Conservation (phyloP, 768 basidiomycete species). For the Gyrodon lividus region DNA sequence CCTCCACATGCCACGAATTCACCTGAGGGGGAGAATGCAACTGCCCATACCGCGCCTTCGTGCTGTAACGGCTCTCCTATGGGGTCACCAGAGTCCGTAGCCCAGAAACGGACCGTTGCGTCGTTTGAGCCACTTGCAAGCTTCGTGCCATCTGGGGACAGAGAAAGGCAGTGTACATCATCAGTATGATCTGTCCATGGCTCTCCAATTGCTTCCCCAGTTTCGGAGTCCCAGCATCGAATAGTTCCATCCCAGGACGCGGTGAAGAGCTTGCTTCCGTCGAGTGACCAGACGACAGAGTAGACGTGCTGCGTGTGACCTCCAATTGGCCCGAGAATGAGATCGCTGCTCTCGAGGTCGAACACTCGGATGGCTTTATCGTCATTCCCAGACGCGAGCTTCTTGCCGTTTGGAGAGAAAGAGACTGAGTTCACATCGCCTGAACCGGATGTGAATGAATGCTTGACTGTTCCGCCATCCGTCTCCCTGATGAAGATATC, state of each 20-base stretch:
- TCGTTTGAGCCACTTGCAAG: not conserved
- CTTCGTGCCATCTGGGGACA: not conserved
- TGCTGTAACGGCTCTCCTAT: not conserved
- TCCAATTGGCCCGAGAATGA: not conserved
- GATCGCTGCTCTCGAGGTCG: not conserved
- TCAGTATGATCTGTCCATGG: not conserved
- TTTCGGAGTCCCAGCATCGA: not conserved
- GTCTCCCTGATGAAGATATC: not conserved
- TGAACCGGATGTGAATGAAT: not conserved
- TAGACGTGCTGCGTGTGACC: no score
- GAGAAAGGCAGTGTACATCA: not conserved
- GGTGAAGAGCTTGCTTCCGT: not conserved
- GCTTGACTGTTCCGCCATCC: not conserved
- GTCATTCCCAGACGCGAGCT: not conserved
- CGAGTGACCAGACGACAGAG: not conserved
- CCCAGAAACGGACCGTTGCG: not conserved
- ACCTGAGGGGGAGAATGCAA: not conserved
- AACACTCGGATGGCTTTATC: not conserved
- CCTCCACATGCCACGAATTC: not conserved
- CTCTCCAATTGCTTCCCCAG: not conserved
- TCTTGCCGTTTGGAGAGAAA: not conserved
- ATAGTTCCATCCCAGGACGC: not conserved
- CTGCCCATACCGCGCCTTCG: not conserved
- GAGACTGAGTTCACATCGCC: not conserved
- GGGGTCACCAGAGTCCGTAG: not conserved